phyloP scores from a whole-genome alignment of 768 basidiomycete species.

The Termitomyces sp. region DNA sequence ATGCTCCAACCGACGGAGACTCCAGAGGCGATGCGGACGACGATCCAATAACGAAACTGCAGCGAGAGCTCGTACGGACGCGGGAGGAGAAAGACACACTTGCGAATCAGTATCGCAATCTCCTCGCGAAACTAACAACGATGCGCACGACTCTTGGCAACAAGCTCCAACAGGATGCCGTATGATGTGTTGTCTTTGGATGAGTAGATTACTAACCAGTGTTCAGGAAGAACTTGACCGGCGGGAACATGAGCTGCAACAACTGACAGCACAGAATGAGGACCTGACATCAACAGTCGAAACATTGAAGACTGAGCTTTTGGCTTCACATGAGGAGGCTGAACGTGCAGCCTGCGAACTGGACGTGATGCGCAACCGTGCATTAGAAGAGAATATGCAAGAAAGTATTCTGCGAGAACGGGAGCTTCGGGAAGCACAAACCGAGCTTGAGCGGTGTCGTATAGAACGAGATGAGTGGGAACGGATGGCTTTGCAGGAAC shows the following conservation, averaged over 20 bases:
- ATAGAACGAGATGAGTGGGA: conserved; percentile 71
- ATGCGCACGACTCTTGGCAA: conserved; percentile 94
- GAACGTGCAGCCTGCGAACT: conserved; percentile 68
- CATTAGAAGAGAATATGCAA: conserved; percentile 61
- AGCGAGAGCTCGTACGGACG: conserved; percentile 69
- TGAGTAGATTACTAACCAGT: conserved; percentile 10
- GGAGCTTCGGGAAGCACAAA: conserved; percentile 74
- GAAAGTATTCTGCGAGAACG: conserved; percentile 69
- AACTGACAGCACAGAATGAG: conserved; percentile 72
- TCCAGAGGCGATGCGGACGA: conserved; percentile 30
- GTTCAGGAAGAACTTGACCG: conserved; percentile 96
- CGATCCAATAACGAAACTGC: conserved; percentile 54
- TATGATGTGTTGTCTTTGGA: conserved; percentile 28
- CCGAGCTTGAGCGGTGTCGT: conserved; percentile 83
- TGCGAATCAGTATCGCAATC: conserved; percentile 76
- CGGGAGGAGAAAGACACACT: conserved; percentile 86
- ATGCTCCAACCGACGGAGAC: conserved; percentile 21
- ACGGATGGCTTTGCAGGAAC: conserved; percentile 49
- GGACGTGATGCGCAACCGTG: conserved; percentile 56
- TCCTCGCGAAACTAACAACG: conserved; percentile 83
- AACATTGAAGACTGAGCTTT: conserved; percentile 76
- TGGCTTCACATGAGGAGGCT: conserved; percentile 69
- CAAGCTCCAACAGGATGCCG: conserved; percentile 94
- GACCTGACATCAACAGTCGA: conserved; percentile 66
- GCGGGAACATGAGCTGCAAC: conserved; percentile 77